Conservation (phyloP, 495 filamentous ascomycete species). For the Podospora didyma region DNA sequence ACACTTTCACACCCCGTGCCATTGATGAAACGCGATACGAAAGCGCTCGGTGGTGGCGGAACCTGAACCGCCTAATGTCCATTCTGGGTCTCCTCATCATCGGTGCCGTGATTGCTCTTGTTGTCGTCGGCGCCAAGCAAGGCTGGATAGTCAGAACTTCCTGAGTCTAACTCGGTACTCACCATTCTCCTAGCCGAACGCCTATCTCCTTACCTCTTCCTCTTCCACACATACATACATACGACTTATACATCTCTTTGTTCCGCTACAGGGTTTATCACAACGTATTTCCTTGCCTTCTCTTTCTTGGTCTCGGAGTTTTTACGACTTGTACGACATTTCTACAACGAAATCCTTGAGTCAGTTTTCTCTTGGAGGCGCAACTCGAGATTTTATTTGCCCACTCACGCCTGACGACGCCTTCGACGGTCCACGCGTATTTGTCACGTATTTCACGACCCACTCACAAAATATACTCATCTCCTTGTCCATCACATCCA, state of each 20-base stretch:
- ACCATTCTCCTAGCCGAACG: background rate
- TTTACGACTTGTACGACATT: conserved; percentile 22
- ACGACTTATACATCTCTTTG: too few relatives aligned
- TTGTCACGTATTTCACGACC: too few relatives aligned
- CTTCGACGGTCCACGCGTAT: background rate
- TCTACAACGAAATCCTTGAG: conserved; percentile 9
- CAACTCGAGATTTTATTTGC: background rate
- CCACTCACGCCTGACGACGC: background rate
- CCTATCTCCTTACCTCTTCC: background rate
- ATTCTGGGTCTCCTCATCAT: conserved; percentile 74
- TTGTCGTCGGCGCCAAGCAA: conserved; percentile 50
- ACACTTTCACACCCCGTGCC: conserved; percentile 31
- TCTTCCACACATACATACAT: background rate
- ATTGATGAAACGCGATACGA: conserved; percentile 64
- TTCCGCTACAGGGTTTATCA: too few relatives aligned
- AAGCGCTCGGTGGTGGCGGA: conserved; percentile 91
- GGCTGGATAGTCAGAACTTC: conserved; percentile 25
- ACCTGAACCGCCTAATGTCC: conserved; percentile 83
- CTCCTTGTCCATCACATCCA: too few relatives aligned
- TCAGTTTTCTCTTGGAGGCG: conserved; percentile 8
- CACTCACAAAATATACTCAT: too few relatives aligned
- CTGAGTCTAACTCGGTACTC: background rate
- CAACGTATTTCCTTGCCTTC: background rate
- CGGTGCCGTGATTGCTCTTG: conserved; percentile 63
- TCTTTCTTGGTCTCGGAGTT: background rate